Conservation (phyloP, 805 yeast genomes). For the Spathaspora arborariae region DNA sequence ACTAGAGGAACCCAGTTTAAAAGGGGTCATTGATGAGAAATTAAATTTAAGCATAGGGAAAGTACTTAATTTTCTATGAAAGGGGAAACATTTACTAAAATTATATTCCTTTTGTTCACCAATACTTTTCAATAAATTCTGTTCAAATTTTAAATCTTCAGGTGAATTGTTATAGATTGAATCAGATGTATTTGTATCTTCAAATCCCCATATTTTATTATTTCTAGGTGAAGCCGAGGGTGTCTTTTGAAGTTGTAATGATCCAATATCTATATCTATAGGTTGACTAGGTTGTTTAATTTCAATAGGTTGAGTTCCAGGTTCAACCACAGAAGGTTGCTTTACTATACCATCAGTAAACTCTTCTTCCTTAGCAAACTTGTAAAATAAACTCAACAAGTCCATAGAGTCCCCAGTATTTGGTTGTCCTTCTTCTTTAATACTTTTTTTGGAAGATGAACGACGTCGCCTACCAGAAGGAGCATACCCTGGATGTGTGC, state of each 20-base stretch:
- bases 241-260: neutral
- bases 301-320: conserved; percentile 8
- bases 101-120: conserved; percentile 54
- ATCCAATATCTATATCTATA: neutral
- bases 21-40: conserved; percentile 20
- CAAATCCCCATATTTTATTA: neutral
- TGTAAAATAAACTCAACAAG: conserved; percentile 33
- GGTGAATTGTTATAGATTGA: neutral
- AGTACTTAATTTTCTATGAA: conserved; percentile 57
- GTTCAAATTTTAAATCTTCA: conserved; percentile 11
- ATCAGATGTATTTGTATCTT: neutral
- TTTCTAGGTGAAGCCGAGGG: neutral
- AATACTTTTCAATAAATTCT: conserved; percentile 16
- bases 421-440: conserved; percentile 6
- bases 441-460: conserved; percentile 20
- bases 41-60: conserved; percentile 54
- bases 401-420: conserved; percentile 22
- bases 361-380: conserved; percentile 38
- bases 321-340: conserved; percentile 9
- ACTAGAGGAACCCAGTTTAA: conserved; percentile 17
- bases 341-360: neutral
- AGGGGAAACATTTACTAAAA: conserved; percentile 80
- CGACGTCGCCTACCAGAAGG: conserved; percentile 11
- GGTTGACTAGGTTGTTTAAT: conserved; percentile 1
- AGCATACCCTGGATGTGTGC: neutral